Evolutionary conservation across 257 asterid genomes (phyloP), one percentile per base, ranked within the genome.

Genomic region (Solanum bulbocastanum): DNA sequence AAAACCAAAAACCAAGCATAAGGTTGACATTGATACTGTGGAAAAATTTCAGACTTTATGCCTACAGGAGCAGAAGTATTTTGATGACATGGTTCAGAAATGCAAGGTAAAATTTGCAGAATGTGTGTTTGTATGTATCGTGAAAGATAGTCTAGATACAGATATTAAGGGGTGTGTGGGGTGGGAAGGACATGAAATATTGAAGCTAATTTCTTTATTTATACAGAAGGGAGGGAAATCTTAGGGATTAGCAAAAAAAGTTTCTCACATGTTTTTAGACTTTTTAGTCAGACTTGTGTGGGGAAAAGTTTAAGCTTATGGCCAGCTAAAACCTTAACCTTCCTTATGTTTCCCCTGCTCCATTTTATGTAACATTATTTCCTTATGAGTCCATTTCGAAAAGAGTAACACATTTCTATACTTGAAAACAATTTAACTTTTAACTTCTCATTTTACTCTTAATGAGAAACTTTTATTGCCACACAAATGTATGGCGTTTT

Each of bases 1-100:
- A 33, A 96, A 96, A 91, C 99, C 99, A 65, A 96, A 96, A 93
- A 96, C 98, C 87, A 96, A 95, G 88, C 98, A 96, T 95, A 96
- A 96, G 97, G 96, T 96, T 76, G 98, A 95, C 86, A 93, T 94
- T 90, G 98, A 96, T 88, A 94, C 95, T 4, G 98, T 96, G 87
- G 98, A 95, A 84, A 96, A 94, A 75, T 94, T 95, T 90, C 95
- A 94, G 87, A 94, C 95, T 10, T 90, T 95, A 71, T 93, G 98
- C 40, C 90, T 89, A 75, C 98, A 96, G 86, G 99, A 95, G 94
- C 95, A 90, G 89, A 94, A 94, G 89, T 96, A 94, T 89, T 95
- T 96, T 83, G 98, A 94, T 88, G 97, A 96, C 89, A 96, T 96
- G 98, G 99, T 95, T 89, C 93, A 94, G 88, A 49, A 94, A 88